phyloP scores from a whole-genome alignment of 371 early-diverging fungal species.

The Mortierella sp. region DNA sequence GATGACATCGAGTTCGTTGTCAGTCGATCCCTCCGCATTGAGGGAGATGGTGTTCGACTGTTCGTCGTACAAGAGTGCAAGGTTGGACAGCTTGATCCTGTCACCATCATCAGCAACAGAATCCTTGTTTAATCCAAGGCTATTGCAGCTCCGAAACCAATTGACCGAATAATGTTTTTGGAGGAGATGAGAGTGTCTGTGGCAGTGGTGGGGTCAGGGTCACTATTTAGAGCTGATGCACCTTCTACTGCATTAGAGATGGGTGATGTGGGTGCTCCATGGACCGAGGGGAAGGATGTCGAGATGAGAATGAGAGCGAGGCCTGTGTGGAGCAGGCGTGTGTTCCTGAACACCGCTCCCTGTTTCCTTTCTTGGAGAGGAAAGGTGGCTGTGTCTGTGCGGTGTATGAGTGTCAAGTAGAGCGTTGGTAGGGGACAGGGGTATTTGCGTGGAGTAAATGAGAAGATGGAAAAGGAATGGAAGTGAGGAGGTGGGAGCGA shows the following conservation, averaged over 20 bases:
- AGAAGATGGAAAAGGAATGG: background rate
- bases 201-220: background rate
- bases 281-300: background rate
- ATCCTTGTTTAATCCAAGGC: background rate
- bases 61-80: constrained; percentile 32
- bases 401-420: background rate
- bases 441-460: background rate
- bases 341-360: background rate
- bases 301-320: background rate
- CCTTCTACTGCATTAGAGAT: background rate
- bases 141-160: constrained; percentile 31
- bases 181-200: background rate
- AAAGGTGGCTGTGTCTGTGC: background rate
- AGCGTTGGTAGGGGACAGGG: background rate
- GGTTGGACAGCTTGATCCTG: constrained; percentile 10
- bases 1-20: constrained; percentile 24
- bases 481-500: background rate
- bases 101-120: background rate
- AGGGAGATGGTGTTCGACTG: constrained; percentile 38
- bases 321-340: background rate
- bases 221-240: background rate
- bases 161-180: constrained; percentile 32
- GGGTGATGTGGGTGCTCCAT: constrained; percentile 10
- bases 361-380: too few relatives aligned
- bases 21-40: constrained; percentile 23